Conservation (phyloP, 805 yeast species). For the Aciculoconidium aculeatum region DNA sequence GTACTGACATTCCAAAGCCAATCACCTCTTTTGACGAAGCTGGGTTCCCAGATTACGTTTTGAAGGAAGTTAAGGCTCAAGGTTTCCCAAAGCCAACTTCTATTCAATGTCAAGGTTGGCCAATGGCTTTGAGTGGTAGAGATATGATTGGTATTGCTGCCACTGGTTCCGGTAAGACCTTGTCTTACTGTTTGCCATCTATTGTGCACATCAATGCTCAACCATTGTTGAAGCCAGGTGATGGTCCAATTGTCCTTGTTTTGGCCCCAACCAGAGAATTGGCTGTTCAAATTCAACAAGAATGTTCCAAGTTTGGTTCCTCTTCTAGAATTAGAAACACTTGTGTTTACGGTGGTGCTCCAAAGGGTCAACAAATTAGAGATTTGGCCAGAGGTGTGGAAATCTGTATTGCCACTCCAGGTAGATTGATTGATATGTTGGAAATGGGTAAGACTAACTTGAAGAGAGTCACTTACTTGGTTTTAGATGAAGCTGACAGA, state of each 20-base stretch:
- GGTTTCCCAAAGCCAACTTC: slow-evolving; percentile 95
- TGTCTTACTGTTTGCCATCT: slow-evolving; percentile 94
- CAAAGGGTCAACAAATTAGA: slow-evolving; percentile 96
- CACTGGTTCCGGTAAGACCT: slow-evolving; percentile 98
- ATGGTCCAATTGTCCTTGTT: slow-evolving; percentile 94
- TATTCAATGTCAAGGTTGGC: slow-evolving; percentile 99
- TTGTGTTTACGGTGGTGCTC: slow-evolving; percentile 99
- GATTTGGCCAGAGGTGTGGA: slow-evolving; percentile 94
- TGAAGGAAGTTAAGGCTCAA: slow-evolving; percentile 80
- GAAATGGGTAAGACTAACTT: slow-evolving; percentile 93
- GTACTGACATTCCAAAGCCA: slow-evolving; percentile 89
- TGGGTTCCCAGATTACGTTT: slow-evolving; percentile 93
- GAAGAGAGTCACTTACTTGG: slow-evolving; percentile 93
- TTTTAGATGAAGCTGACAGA: slow-evolving; percentile 98
- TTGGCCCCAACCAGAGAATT: slow-evolving; percentile 98
- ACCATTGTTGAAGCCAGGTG: slow-evolving; percentile 87
- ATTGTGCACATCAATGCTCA: slow-evolving; percentile 98
- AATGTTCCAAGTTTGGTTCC: slow-evolving; percentile 90
- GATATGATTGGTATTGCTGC: slow-evolving; percentile 99
- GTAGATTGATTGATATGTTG: slow-evolving; percentile 96
- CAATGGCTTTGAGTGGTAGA: slow-evolving; percentile 98
- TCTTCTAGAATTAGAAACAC: slow-evolving; percentile 93
- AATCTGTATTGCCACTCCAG: slow-evolving; percentile 96
- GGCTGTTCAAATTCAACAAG: slow-evolving; percentile 95
- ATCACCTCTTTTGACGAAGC: slow-evolving; percentile 91